Conservation (phyloP, 2,329 filamentous ascomycete species). For the Zymoseptoria tritici region DNA sequence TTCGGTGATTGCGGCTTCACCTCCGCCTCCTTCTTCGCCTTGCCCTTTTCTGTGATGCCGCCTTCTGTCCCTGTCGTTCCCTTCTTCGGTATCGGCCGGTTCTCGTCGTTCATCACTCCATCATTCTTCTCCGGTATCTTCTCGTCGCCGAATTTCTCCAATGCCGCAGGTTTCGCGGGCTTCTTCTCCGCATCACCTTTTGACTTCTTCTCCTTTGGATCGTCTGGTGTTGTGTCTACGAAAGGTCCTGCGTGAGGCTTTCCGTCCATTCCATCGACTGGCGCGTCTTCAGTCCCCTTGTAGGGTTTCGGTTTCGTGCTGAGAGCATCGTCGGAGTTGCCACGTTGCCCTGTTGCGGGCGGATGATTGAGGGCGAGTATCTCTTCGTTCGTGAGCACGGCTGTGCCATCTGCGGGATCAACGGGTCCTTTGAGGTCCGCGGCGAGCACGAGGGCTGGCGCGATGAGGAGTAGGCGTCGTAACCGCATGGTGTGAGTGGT, state of each 20-base stretch:
- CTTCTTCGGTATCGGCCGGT: slow-evolving; percentile 66
- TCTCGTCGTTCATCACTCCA: slow-evolving; percentile 88
- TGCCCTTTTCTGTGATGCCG: slow-evolving; percentile 80
- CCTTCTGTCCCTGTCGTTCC: slow-evolving; percentile 85
- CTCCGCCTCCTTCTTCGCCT: slow-evolving; percentile 59
- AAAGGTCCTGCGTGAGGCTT: slow-evolving; percentile 85
- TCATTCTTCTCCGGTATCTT: slow-evolving; percentile 53
- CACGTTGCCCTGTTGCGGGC: slow-evolving; percentile 12
- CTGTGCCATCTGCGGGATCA: slow-evolving; percentile 7
- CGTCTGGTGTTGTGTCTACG: slow-evolving; percentile 47
- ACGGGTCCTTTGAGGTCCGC: slow-evolving; percentile 7
- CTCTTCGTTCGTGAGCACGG: slow-evolving; percentile 20
- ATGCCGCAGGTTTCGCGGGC: slow-evolving; percentile 41
- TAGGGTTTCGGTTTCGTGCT: slow-evolving; percentile 26
- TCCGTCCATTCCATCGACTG: slow-evolving; percentile 86
- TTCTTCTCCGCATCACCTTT: slow-evolving; percentile 16
- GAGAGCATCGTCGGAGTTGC: background rate
- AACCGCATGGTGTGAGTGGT: slow-evolving; percentile 48
- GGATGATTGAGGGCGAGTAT: slow-evolving; percentile 20
- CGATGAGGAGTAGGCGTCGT: slow-evolving; percentile 49
- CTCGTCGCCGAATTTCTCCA: slow-evolving; percentile 28
- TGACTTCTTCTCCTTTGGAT: slow-evolving; percentile 18
- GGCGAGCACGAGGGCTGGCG: slow-evolving; percentile 50
- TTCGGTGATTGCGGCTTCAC: slow-evolving; percentile 80
- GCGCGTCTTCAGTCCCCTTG: slow-evolving; percentile 66